Conservation (phyloP, 305 asterid genomes). For the Andrographis paniculata region DNA sequence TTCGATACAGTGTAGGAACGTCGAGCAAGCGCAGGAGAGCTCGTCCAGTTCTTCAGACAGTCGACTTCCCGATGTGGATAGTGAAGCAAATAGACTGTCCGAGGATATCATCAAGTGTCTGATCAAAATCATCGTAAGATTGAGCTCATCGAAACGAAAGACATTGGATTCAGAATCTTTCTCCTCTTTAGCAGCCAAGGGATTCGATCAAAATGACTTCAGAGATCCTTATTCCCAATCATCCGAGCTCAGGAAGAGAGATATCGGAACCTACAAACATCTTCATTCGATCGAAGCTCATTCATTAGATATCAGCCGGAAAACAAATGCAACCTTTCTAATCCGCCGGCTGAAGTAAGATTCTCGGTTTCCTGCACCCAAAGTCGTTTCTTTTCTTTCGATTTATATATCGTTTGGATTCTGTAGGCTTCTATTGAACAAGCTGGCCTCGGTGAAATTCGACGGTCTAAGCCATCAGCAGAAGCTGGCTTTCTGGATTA, state of each 20-base stretch:
- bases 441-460: slow-evolving; percentile 51
- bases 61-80: slow-evolving; percentile 31
- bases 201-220: slow-evolving; percentile 22
- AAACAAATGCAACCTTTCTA: slow-evolving; percentile 49
- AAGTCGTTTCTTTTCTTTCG: not conserved
- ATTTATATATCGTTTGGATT: not conserved
- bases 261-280: slow-evolving; percentile 44
- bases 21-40: slow-evolving; percentile 54
- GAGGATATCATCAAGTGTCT: slow-evolving; percentile 68
- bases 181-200: slow-evolving; percentile 29
- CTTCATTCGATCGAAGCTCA: slow-evolving; percentile 43
- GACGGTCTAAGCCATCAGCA: slow-evolving; percentile 70
- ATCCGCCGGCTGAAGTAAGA: slow-evolving; percentile 61
- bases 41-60: slow-evolving; percentile 48
- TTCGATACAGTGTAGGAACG: slow-evolving; percentile 44
- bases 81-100: slow-evolving; percentile 47
- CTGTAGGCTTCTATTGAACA: slow-evolving; percentile 65
- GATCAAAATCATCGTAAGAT: slow-evolving; percentile 45
- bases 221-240: slow-evolving; percentile 47
- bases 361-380: slow-evolving; percentile 4
- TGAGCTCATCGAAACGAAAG: slow-evolving; percentile 52
- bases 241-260: slow-evolving; percentile 33
- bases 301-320: slow-evolving; percentile 49
- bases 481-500: slow-evolving; percentile 92
- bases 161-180: slow-evolving; percentile 43